Conservation (phyloP, 2,329 filamentous ascomycete genomes). For the Talaromyces pinophilus region DNA sequence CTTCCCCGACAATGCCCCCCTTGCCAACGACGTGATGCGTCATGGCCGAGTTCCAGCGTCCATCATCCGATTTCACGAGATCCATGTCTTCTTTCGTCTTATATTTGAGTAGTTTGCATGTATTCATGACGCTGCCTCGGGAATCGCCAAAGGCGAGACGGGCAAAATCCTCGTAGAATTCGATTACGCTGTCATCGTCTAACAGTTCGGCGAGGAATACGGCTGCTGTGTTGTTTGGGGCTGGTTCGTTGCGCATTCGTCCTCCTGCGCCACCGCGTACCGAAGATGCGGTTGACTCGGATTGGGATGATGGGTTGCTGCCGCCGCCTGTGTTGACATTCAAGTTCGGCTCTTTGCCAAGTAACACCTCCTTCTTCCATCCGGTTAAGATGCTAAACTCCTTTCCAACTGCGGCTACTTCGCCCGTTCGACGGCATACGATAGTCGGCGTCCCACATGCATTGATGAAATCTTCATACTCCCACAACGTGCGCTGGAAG, state of each 20-base stretch:
- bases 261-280: slow-evolving; percentile 52
- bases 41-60: slow-evolving; percentile 42
- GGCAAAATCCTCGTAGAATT: slow-evolving; percentile 95
- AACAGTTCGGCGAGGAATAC: slow-evolving; percentile 91
- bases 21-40: slow-evolving; percentile 39
- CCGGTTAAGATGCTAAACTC: slow-evolving; percentile 95
- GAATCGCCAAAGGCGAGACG: slow-evolving; percentile 90
- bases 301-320: slow-evolving; percentile 1
- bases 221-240: slow-evolving; percentile 62
- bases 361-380: slow-evolving; percentile 85
- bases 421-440: slow-evolving; percentile 86
- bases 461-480: slow-evolving; percentile 90
- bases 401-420: slow-evolving; percentile 93
- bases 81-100: slow-evolving; percentile 66
- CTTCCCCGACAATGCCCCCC: slow-evolving; percentile 50
- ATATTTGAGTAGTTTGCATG: slow-evolving; percentile 87
- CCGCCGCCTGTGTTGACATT: slow-evolving; percentile 74
- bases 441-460: slow-evolving; percentile 87
- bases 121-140: slow-evolving; percentile 77
- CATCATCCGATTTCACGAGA: slow-evolving; percentile 48
- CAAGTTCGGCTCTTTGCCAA: slow-evolving; percentile 82
- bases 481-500: slow-evolving; percentile 87
- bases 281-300: slow-evolving; percentile 39
- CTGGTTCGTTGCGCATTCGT: slow-evolving; percentile 39
- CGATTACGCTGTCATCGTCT: slow-evolving; percentile 87